phyloP scores from a whole-genome alignment of 192 early-diverging fungal genomes.

The Oehlia diaphana region DNA sequence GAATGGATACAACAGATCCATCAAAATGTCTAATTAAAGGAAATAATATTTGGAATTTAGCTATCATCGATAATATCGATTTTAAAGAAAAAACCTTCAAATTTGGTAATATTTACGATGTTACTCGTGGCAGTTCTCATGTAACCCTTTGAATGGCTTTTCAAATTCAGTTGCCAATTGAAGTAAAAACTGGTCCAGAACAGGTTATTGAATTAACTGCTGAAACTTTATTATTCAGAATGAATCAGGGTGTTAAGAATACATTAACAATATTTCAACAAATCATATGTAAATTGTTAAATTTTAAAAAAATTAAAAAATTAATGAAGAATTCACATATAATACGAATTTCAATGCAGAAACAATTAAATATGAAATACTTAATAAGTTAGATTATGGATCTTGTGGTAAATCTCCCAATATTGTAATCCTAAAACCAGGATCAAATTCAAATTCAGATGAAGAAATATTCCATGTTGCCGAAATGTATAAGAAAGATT shows the following conservation, averaged over 20 bases:
- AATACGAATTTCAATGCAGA: neutral
- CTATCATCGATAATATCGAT: neutral
- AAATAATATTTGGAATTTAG: neutral
- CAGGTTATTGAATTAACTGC: neutral
- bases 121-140: too few species aligned
- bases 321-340: too few species aligned
- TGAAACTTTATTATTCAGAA: neutral
- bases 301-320: too few species aligned
- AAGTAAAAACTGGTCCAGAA: neutral
- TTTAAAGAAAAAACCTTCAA: too few species aligned
- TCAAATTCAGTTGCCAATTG: neutral
- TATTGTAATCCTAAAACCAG: conserved; percentile 10
- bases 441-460: neutral
- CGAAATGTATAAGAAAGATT: neutral
- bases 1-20: neutral
- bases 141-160: neutral
- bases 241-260: neutral
- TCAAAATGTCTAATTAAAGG: neutral
- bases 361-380: neutral
- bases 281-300: too few species aligned
- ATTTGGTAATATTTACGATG: too few species aligned
- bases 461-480: neutral
- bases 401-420: neutral
- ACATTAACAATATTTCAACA: too few species aligned
- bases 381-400: too few species aligned